These are phyloP conservation scores for Voacanga thouarsii DNA, from an alignment of 257 asterid species.

Conservation along the genomic window DNA sequence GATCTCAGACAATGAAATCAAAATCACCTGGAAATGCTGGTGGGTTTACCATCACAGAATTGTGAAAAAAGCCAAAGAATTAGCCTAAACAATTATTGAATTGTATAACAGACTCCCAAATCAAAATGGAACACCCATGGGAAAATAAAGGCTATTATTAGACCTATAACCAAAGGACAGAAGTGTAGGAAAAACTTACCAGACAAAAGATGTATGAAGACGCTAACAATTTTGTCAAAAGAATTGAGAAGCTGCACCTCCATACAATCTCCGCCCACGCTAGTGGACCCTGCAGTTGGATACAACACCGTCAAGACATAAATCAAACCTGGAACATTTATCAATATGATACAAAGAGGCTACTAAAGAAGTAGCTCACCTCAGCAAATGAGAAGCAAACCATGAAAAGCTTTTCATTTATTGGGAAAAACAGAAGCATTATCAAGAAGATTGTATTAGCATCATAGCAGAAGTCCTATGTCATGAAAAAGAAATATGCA, in stretches of 20 bases:
- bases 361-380: conserved; percentile 43
- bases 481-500: conserved; percentile 3
- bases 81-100: too few relatives aligned
- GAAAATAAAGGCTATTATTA: not conserved
- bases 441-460: conserved; percentile 87
- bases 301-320: conserved; percentile 1
- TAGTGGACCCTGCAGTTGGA: conserved; percentile 79
- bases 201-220: conserved; percentile 93
- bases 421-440: conserved; percentile 75
- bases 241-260: conserved; percentile 95
- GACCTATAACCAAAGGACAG: conserved; percentile 6
- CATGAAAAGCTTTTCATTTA: conserved; percentile 92
- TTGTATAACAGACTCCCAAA: not conserved
- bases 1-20: too few relatives aligned
- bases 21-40: too few relatives aligned
- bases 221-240: conserved; percentile 92
- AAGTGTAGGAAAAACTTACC: conserved; percentile 45
- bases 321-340: not conserved
- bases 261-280: conserved; percentile 98
- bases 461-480: conserved; percentile 91
- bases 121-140: not conserved
- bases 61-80: too few relatives aligned
- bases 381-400: conserved; percentile 98
- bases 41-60: too few relatives aligned
- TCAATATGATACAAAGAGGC: conserved; percentile 12